These are phyloP conservation scores for Podila epicladia DNA, from an alignment of 192 early-diverging fungal species.

Conservation along the genomic window DNA sequence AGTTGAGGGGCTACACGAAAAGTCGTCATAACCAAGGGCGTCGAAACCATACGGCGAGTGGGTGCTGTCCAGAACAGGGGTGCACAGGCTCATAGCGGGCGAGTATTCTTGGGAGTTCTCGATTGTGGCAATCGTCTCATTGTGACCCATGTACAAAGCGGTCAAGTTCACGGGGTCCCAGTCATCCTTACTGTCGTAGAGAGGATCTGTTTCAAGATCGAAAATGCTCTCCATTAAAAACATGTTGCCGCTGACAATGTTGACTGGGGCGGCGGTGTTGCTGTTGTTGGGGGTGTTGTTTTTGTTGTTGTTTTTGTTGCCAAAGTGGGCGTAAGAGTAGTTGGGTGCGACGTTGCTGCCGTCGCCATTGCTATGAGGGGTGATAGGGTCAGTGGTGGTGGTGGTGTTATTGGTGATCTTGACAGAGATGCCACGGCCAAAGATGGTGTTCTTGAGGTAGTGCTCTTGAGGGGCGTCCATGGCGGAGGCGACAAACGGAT, in stretches of 20 bases:
- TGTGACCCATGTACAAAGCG: neutral
- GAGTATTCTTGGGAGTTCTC: constrained; percentile 29
- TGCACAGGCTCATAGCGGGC: constrained; percentile 28
- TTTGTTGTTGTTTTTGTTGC: constrained; percentile 1
- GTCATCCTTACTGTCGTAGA: constrained; percentile 5
- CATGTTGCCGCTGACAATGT: neutral
- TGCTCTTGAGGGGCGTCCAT: neutral
- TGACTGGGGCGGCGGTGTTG: constrained; percentile 3
- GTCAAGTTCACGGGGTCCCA: constrained; percentile 8
- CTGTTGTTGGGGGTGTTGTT: constrained; percentile 5
- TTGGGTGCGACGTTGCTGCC: constrained; percentile 2
- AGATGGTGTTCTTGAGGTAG: constrained; percentile 2
- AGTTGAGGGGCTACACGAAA: constrained; percentile 19
- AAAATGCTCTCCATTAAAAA: neutral
- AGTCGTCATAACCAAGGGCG: constrained; percentile 20
- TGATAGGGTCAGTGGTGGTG: neutral
- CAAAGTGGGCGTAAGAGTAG: neutral
- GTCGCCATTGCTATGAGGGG: neutral
- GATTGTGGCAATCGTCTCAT: neutral
- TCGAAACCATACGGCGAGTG: constrained; percentile 34
- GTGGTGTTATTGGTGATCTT: neutral
- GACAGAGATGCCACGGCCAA: neutral
- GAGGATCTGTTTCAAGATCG: neutral
- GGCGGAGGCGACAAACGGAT: constrained; percentile 9
- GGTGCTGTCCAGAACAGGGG: constrained; percentile 15